Conservation (phyloP, 805 yeast species). For the Tetrapisispora iriomotensis region DNA sequence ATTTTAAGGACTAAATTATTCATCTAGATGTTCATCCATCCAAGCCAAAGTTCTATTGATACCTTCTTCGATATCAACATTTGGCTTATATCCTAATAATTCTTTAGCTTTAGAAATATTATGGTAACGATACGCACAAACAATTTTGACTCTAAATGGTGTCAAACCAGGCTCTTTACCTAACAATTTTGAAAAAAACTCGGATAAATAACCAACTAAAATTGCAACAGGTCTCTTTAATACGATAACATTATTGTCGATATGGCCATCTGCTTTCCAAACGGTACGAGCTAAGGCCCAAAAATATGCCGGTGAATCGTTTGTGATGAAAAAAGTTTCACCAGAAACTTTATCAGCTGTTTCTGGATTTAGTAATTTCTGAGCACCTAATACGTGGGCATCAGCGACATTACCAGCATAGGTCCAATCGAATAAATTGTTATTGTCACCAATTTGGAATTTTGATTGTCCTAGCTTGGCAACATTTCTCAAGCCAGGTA, state of each 20-base stretch:
- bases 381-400: conserved; percentile 88
- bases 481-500: conserved; percentile 82
- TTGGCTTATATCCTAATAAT: conserved; percentile 70
- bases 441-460: conserved; percentile 90
- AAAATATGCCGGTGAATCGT: conserved; percentile 89
- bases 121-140: conserved; percentile 90
- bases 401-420: conserved; percentile 98
- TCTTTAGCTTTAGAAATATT: conserved; percentile 80
- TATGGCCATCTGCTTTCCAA: conserved; percentile 92
- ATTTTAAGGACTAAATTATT: neutral
- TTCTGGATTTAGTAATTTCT: conserved; percentile 47
- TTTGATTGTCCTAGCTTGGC: conserved; percentile 79
- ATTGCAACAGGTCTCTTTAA: conserved; percentile 70
- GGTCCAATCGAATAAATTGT: conserved; percentile 91
- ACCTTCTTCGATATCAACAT: conserved; percentile 69
- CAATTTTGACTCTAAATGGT: conserved; percentile 86
- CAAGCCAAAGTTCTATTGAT: conserved; percentile 71
- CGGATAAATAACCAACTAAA: conserved; percentile 71
- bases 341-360: conserved; percentile 53
- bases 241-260: conserved; percentile 59
- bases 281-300: conserved; percentile 96
- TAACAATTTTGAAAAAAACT: conserved; percentile 53
- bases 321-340: conserved; percentile 81
- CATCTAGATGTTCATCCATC: conserved; percentile 57
- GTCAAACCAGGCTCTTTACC: conserved; percentile 91